Conservation (phyloP, 176 grass and related monocot species). For the Cenchrus americanus region DNA sequence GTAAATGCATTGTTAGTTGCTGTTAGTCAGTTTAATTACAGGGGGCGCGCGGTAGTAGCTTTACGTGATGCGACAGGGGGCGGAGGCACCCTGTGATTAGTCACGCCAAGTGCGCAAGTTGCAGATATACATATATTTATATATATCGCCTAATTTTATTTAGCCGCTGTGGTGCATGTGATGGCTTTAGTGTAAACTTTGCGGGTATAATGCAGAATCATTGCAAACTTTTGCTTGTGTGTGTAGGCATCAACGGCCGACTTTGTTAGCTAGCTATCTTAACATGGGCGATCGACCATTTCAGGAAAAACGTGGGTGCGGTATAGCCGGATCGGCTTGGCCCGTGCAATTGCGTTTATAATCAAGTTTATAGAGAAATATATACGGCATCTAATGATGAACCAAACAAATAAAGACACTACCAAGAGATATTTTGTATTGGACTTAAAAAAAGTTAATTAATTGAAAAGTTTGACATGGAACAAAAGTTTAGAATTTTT, state of each 20-base stretch:
- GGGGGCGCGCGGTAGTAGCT: background rate
- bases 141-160: constrained; percentile 1
- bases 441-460: no score
- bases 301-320: constrained; percentile 17
- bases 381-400: no score
- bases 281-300: constrained; percentile 13
- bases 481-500: background rate
- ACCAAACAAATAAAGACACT: no score
- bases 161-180: background rate
- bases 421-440: no score
- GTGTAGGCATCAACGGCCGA: constrained; percentile 1
- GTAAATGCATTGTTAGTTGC: background rate
- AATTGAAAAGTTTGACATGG: no score
- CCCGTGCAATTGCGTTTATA: background rate
- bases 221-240: constrained; percentile 25
- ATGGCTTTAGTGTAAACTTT: constrained; percentile 39
- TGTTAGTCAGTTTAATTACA: constrained; percentile 8
- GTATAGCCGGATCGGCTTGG: background rate
- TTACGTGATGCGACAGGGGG: background rate
- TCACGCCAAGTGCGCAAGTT: constrained; percentile 37
- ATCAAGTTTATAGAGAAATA: no score
- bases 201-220: constrained; percentile 54
- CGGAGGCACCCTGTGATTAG: constrained; percentile 34
- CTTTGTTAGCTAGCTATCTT: constrained; percentile 23
- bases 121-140: constrained; percentile 21